Conservation (phyloP, 176 grass and related monocot genomes). For the Lolium multiflorum region DNA sequence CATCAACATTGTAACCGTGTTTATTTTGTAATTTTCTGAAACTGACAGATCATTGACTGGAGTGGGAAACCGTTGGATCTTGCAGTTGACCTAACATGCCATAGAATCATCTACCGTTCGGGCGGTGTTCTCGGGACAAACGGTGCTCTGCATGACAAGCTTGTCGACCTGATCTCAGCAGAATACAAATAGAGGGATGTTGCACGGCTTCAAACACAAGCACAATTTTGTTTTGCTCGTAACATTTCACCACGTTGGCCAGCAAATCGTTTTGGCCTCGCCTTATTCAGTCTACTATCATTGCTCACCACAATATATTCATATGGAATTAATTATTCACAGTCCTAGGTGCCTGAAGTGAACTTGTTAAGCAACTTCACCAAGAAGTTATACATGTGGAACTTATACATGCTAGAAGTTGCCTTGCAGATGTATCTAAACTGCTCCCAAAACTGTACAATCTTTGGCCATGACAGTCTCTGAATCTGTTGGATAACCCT, state of each 20-base stretch:
- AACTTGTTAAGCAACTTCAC: conserved; percentile 18
- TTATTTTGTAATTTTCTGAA: conserved; percentile 31
- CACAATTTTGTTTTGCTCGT: not conserved
- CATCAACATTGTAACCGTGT: not conserved
- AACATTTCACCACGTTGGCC: not conserved
- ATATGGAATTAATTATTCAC: not conserved
- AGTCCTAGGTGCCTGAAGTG: not conserved
- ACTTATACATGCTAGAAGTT: not conserved
- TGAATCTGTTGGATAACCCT: conserved; percentile 42
- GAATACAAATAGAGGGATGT: conserved; percentile 39
- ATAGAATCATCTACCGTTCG: conserved; percentile 76
- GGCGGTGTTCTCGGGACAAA: conserved; percentile 87
- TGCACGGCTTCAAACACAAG: conserved; percentile 11
- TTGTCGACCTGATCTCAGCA: conserved; percentile 74
- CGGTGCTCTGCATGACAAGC: conserved; percentile 62
- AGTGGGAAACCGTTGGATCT: conserved; percentile 68
- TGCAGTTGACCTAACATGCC: conserved; percentile 68
- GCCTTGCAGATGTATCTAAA: not conserved
- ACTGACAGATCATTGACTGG: conserved; percentile 90
- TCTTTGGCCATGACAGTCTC: conserved; percentile 35
- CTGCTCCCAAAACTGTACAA: conserved; percentile 16
- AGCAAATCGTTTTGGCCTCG: not conserved
- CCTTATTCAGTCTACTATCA: not conserved
- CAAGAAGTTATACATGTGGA: conserved; percentile 11
- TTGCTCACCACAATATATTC: not conserved